phyloP scores from a whole-genome alignment of 345 rosid genomes.

The Angophora floribunda region DNA sequence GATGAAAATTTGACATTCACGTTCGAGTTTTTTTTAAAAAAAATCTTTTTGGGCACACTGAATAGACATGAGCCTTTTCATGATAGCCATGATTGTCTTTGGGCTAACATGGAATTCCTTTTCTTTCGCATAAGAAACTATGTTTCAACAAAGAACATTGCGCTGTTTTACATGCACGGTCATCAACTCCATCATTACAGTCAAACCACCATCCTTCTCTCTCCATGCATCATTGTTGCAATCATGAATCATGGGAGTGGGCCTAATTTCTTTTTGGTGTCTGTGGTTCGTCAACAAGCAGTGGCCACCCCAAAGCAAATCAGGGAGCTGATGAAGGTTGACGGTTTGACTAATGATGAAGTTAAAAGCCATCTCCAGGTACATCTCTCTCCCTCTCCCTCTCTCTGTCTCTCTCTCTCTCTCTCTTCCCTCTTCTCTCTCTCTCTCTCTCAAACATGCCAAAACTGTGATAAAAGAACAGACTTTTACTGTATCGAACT shows the following conservation, averaged over 20 bases:
- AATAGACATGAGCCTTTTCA: neutral
- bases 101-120: neutral
- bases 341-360: slow-evolving; percentile 99
- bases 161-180: neutral
- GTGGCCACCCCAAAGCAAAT: slow-evolving; percentile 99
- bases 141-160: neutral
- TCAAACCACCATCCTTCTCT: neutral
- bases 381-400: neutral
- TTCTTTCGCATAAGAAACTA: neutral
- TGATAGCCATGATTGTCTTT: neutral
- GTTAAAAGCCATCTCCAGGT: slow-evolving; percentile 99
- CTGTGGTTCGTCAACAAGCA: slow-evolving; percentile 9
- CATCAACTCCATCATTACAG: neutral
- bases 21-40: neutral
- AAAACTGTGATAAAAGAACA: neutral
- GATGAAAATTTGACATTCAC: neutral
- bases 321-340: slow-evolving; percentile 98
- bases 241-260: neutral
- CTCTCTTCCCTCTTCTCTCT: neutral
- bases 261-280: neutral
- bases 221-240: neutral
- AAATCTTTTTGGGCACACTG: neutral
- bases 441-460: neutral
- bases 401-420: neutral
- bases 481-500: neutral